Evolutionary conservation across 495 filamentous ascomycete genomes (phyloP).

Genomic region (Talaromyces thailandensis): DNA sequence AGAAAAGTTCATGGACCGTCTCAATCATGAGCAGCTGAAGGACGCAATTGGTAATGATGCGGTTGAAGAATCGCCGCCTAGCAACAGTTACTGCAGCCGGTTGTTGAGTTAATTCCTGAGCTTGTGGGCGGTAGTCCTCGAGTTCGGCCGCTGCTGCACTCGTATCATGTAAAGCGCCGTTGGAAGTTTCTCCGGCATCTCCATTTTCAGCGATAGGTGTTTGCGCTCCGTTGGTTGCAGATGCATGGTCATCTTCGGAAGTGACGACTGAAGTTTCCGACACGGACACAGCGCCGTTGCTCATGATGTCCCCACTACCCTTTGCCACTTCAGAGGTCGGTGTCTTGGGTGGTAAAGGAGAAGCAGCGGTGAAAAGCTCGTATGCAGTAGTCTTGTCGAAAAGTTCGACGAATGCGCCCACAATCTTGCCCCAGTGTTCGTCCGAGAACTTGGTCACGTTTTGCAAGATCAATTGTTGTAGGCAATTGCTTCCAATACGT

Average conservation of each 20-base stretch:
- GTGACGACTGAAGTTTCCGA: constrained; percentile 13
- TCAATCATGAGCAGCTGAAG: constrained; percentile 98
- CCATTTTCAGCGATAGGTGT: constrained; percentile 30
- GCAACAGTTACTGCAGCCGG: constrained; percentile 87
- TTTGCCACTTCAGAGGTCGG: constrained; percentile 18
- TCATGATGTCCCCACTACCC: constrained; percentile 23
- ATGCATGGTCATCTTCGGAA: constrained; percentile 16
- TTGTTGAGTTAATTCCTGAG: constrained; percentile 63
- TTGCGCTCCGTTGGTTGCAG: constrained; percentile 50
- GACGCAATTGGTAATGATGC: constrained; percentile 98
- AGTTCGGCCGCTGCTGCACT: constrained; percentile 39
- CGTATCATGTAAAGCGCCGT: constrained; percentile 11
- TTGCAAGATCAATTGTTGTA: constrained; percentile 92
- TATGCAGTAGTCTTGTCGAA: constrained; percentile 92
- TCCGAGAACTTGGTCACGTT: constrained; percentile 85
- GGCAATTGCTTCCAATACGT: constrained; percentile 92
- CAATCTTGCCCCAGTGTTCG: constrained; percentile 88
- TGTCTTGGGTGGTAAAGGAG: constrained; percentile 37
- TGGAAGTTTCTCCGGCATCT: constrained; percentile 27
- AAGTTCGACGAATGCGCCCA: constrained; percentile 88
- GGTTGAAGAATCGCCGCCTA: constrained; percentile 94
- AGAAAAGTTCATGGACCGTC: constrained; percentile 96
- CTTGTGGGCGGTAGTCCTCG: constrained; percentile 78
- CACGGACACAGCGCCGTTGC: constrained; percentile 15
- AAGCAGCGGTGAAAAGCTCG: constrained; percentile 83